Percentiles rank a stretch among this genome's conserved stretches.
Conservation (phyloP, 139 green algal genomes). For the Tetraselmis striata region DNA sequence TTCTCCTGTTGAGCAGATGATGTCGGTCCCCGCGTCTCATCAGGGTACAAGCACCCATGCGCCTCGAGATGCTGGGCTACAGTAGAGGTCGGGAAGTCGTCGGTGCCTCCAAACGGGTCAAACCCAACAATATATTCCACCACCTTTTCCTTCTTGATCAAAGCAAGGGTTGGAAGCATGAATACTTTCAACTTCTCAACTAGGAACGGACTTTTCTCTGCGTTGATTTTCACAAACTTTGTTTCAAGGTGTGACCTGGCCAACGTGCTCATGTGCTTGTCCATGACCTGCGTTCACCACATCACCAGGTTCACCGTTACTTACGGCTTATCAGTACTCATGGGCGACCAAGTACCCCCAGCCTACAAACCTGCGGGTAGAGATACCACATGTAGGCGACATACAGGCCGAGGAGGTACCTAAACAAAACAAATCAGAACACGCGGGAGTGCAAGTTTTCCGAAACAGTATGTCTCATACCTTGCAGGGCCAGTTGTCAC, state of each 20-base stretch:
- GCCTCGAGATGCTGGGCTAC: background rate
- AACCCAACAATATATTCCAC: constrained; percentile 73
- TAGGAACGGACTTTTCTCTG: constrained; percentile 91
- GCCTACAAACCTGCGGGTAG: too few species aligned
- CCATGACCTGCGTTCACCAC: constrained; percentile 66
- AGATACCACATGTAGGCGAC: background rate
- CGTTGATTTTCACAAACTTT: constrained; percentile 88
- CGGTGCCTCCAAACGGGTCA: constrained; percentile 54
- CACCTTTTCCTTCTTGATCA: constrained; percentile 86
- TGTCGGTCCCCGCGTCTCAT: background rate
- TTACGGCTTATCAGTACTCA: too few species aligned
- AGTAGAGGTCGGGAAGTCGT: constrained; percentile 46
- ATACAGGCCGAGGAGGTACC: too few species aligned
- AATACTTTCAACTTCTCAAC: constrained; percentile 71
- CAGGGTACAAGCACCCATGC: background rate
- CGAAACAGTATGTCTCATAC: too few species aligned
- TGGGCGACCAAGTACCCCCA: too few species aligned
- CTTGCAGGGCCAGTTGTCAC: constrained; percentile 84
- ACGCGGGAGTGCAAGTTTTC: too few species aligned
- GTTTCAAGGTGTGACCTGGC: constrained; percentile 77
- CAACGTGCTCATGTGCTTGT: constrained; percentile 72
- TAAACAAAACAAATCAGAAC: too few species aligned
- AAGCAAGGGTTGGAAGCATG: constrained; percentile 89
- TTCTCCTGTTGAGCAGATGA: background rate
- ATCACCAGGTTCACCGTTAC: too few species aligned